Percentiles rank a stretch among this genome's conserved stretches.
phyloP scores from a whole-genome alignment of 108 stramenopile species.

The Schizochytrium sp. region DNA sequence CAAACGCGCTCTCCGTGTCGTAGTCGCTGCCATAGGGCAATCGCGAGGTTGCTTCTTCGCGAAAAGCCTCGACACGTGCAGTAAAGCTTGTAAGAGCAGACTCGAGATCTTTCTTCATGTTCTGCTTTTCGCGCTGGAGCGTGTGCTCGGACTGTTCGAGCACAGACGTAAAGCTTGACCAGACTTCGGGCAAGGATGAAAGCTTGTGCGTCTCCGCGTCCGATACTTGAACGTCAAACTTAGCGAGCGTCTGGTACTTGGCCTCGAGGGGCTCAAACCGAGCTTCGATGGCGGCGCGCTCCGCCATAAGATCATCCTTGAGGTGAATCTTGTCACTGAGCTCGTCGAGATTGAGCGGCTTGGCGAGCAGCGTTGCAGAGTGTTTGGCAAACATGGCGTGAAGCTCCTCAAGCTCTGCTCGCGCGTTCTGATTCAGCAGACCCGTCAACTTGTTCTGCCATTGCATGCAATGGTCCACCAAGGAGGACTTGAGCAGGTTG shows the following conservation, averaged over 20 bases:
- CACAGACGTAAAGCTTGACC: constrained; percentile 35
- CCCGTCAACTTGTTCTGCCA: constrained; percentile 51
- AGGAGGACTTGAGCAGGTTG: constrained; percentile 38
- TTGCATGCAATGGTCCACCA: constrained; percentile 46
- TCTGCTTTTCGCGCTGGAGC: constrained; percentile 48
- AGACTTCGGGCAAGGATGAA: constrained; percentile 21
- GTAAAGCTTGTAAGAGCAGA: constrained; percentile 30
- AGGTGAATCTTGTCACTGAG: constrained; percentile 44
- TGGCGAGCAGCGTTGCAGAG: constrained; percentile 25
- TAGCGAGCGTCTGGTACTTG: constrained; percentile 41
- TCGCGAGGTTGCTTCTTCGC: constrained; percentile 2
- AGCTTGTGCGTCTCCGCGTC: constrained; percentile 39
- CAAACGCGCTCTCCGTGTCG: constrained; percentile 27
- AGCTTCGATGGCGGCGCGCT: constrained; percentile 28
- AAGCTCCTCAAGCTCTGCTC: constrained; percentile 42
- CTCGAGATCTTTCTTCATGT: constrained; percentile 59
- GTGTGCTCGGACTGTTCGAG: constrained; percentile 37
- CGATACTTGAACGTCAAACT: constrained; percentile 42
- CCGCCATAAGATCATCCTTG: constrained; percentile 27
- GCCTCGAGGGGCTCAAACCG: constrained; percentile 48
- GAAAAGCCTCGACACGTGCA: constrained; percentile 4
- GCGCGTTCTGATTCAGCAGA: constrained; percentile 51
- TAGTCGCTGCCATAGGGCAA: constrained; percentile 25
- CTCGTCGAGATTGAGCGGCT: constrained; percentile 39
- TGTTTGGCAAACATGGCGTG: constrained; percentile 34